Evolutionary conservation across 805 yeast species (phyloP).

Genomic region (Yamadazyma akitaensis): DNA sequence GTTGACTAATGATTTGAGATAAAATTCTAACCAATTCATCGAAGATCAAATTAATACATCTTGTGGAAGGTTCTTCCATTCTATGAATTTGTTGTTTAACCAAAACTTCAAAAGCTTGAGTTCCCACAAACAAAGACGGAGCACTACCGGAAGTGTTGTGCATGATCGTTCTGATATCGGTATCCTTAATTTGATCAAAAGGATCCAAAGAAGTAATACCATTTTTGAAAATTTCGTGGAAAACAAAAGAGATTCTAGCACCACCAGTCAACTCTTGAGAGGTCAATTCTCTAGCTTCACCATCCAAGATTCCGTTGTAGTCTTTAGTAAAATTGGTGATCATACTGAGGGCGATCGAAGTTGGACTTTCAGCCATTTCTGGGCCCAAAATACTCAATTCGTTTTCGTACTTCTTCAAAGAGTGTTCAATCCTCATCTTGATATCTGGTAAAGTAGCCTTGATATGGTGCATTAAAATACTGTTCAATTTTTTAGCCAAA

Average conservation of each 20-base stretch:
- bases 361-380: constrained; percentile 83
- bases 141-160: constrained; percentile 96
- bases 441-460: constrained; percentile 72
- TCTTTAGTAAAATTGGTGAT: constrained; percentile 92
- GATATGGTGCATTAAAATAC: constrained; percentile 85
- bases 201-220: constrained; percentile 93
- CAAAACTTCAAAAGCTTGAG: constrained; percentile 93
- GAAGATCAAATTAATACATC: constrained; percentile 86
- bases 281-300: constrained; percentile 86
- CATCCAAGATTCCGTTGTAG: constrained; percentile 85
- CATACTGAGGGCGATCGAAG: constrained; percentile 83
- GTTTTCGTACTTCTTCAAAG: constrained; percentile 76
- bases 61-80: constrained; percentile 88
- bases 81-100: constrained; percentile 91
- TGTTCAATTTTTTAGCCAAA: constrained; percentile 86
- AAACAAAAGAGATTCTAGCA: constrained; percentile 94
- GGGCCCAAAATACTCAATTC: constrained; percentile 83
- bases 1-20: constrained; percentile 76
- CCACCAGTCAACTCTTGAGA: constrained; percentile 94
- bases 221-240: constrained; percentile 92
- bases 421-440: constrained; percentile 81
- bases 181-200: constrained; percentile 91
- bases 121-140: constrained; percentile 94
- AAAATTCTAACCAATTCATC: constrained; percentile 92
- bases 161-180: constrained; percentile 94